A percentile compares a stretch with the other conserved stretches of the same genome.
Evolutionary conservation across 2,329 filamentous ascomycete genomes (phyloP).

Genomic region (Talaromyces sp.): DNA sequence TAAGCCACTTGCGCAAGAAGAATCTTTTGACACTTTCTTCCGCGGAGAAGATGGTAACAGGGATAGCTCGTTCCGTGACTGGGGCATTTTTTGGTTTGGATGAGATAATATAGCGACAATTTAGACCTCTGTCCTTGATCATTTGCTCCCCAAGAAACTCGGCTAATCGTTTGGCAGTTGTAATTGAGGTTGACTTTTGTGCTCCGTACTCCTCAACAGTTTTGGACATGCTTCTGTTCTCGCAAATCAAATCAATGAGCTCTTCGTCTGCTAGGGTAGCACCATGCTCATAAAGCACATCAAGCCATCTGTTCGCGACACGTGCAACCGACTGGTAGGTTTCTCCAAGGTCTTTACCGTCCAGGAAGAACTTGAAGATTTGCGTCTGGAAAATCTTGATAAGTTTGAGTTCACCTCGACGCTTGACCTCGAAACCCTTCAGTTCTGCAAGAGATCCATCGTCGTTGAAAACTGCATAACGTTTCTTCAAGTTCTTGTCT

Average conservation of each 20-base stretch:
- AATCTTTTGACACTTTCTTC: slow-evolving; percentile 81
- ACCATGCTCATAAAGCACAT: slow-evolving; percentile 86
- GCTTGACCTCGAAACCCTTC: slow-evolving; percentile 97
- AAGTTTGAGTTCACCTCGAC: slow-evolving; percentile 93
- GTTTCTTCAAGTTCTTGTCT: slow-evolving; percentile 98
- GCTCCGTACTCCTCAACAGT: slow-evolving; percentile 91
- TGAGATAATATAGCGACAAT: slow-evolving; percentile 99
- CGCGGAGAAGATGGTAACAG: slow-evolving; percentile 94
- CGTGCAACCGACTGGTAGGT: slow-evolving; percentile 90
- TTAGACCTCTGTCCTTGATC: slow-evolving; percentile 98
- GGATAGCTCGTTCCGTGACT: slow-evolving; percentile 89
- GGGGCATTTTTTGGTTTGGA: slow-evolving; percentile 80
- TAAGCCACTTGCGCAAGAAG: slow-evolving; percentile 92
- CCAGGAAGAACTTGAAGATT: slow-evolving; percentile 98
- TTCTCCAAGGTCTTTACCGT: slow-evolving; percentile 80
- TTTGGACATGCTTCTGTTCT: slow-evolving; percentile 98
- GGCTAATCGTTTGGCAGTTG: slow-evolving; percentile 87
- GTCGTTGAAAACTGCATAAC: slow-evolving; percentile 98
- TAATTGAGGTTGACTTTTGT: slow-evolving; percentile 99
- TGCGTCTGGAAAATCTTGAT: slow-evolving; percentile 99
- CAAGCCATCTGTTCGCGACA: slow-evolving; percentile 93
- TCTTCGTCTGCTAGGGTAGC: slow-evolving; percentile 91
- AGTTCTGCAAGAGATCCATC: slow-evolving; percentile 92
- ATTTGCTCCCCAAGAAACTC: slow-evolving; percentile 98
- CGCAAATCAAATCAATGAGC: slow-evolving; percentile 98